Evolutionary conservation across 179 eudicot species (phyloP), one percentile per base, ranked within the genome.

Genomic region (Corrigiola litoralis): DNA sequence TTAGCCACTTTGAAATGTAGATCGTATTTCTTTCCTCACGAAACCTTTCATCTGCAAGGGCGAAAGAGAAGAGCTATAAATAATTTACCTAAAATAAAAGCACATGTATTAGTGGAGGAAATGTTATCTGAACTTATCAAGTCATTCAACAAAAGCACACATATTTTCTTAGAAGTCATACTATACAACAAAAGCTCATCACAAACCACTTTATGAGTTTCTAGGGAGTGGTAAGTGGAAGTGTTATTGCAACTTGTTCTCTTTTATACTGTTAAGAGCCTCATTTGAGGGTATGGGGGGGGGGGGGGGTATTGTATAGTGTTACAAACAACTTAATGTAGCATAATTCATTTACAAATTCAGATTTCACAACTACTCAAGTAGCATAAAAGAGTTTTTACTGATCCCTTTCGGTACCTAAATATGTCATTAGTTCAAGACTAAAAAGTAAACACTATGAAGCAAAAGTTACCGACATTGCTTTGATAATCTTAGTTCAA

Each of bases 1-100:
- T 83, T 45, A 94, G 77, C 99, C 99, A 92, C 75, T 94, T 94
- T 57, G 99, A 94, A 67, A 94, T 76, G 73, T 79, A 80, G 48
- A 80, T 61, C 34, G 72, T 76, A 77, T 87, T 94, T 71, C 96
- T 79, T 55, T 83, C 84, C 72, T 83, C 86, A 58, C 77, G 77
- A 66, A 85, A 89, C 2, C 99, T 91, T 69, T 90, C 99, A 82
- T 94, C 99, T 94, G 87, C 32, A 68, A 31, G 47, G 38, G 28
- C 52, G 54, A 23, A 65, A 44, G 42, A 42, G 47, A 64, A 48
- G 38, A 13, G 20, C 45, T 18, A 27, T 34, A 31, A 33, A 28
- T 58, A 33, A 50, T 38, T 16, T 48, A 42, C 18, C 20, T 60
- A 38, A 6, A 36, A 16, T 11, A 27, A 16, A 50, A 9, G 52